Base-by-base conservation (phyloP, 139 green algal species). In the Micromonas pusilla region DNA sequence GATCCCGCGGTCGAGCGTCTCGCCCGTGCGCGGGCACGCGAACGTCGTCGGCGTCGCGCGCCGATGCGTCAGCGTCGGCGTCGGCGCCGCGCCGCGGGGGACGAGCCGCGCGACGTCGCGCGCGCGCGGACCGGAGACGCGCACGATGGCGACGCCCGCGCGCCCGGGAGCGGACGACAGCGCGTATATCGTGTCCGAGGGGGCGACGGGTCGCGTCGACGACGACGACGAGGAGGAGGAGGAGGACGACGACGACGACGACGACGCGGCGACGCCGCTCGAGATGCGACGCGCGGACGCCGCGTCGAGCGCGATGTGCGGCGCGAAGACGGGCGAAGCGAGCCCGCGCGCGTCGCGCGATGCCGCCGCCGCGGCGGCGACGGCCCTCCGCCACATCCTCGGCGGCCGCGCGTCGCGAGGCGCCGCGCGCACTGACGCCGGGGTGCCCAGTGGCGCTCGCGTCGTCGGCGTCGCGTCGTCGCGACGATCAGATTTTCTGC, bases 131-230 rank as follows among this genome's bases (percentile, higher is more conserved):
- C 87, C 87, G 2, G 81, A 84, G 23, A 91, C 32, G 57, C 87
- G 83, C 3, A 90, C 25, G 0, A 90, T 72, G 0, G 85, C 84
- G 3, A 91, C 71, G 23, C 84, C 87, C 26, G 64, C 45, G 19
- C 80, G 73, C 3, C 79, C 84, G 1, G 66, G 52, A 34, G 68
- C 37, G 9, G 21, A 62, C 21, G 68, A 38, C 30, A 75, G 21
- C 37, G 68, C 68, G 25, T 63, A 75, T 28, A 75, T 75, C 68
- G 68, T 75, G 33, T 28, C 25, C 37, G 68, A 75, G 25, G 53
- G 37, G 25, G 68, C 34, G 6, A 62, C 38, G 21, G 68, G 68
- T 23, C 25, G 4, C 20, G 66, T 57, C 33, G 66, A 72, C 16
- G 30, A 23, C 66, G 66, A 72, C 31, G 66, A 72, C 3, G 66